These are phyloP conservation scores for Daedaleopsis sinensis DNA, from an alignment of 768 basidiomycete species.

Conservation along the genomic window DNA sequence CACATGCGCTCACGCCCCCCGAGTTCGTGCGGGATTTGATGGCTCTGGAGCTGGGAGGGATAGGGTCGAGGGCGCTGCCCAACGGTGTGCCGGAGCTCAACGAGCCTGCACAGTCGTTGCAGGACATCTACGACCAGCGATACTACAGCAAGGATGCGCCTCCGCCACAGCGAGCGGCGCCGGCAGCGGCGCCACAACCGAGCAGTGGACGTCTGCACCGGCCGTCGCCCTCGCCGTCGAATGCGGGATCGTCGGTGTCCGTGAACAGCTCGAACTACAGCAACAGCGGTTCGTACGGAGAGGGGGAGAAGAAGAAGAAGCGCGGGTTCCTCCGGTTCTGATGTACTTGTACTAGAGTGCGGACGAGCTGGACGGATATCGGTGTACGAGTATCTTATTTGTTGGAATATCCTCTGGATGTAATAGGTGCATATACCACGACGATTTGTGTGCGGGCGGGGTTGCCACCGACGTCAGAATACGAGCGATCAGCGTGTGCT, in stretches of 20 bases:
- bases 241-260: slow-evolving; percentile 49
- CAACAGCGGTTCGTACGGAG: slow-evolving; percentile 20
- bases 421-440: slow-evolving; percentile 15
- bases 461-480: slow-evolving; percentile 18
- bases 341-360: slow-evolving; percentile 5
- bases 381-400: slow-evolving; percentile 20
- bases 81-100: slow-evolving; percentile 63
- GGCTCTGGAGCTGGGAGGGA: slow-evolving; percentile 84
- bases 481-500: background rate
- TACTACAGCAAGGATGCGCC: slow-evolving; percentile 72
- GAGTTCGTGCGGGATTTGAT: slow-evolving; percentile 87
- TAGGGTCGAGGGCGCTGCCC: slow-evolving; percentile 72
- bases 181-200: slow-evolving; percentile 37
- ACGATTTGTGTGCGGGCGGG: slow-evolving; percentile 1
- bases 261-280: slow-evolving; percentile 22
- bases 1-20: slow-evolving; percentile 82
- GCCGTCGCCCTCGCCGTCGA: slow-evolving; percentile 52
- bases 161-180: slow-evolving; percentile 46
- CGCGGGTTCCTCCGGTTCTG: slow-evolving; percentile 70
- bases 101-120: slow-evolving; percentile 54
- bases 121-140: slow-evolving; percentile 80
- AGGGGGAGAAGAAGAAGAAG: slow-evolving; percentile 80
- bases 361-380: background rate
- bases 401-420: slow-evolving; percentile 14
- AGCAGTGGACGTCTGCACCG: slow-evolving; percentile 22